These are phyloP conservation scores for Paecilomyces dactylethromorphus DNA, from an alignment of 2,329 filamentous ascomycete species.

Conservation along the genomic window DNA sequence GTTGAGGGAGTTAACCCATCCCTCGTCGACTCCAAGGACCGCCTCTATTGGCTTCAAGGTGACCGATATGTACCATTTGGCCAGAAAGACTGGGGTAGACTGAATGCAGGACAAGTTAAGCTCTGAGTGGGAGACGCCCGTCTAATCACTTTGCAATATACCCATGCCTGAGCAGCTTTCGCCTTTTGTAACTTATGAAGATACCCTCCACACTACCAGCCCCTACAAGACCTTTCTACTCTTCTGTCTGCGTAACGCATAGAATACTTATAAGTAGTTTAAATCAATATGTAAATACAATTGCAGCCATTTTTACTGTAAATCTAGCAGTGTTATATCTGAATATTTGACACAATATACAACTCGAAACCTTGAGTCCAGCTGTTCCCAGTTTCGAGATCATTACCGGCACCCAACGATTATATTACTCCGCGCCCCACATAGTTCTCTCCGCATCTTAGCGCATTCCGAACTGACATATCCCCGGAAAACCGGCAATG, in stretches of 20 bases:
- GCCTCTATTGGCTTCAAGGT: conserved; percentile 60
- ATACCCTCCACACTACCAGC: neutral
- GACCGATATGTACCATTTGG: conserved; percentile 63
- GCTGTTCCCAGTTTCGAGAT: too few relatives aligned
- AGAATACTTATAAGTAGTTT: neutral
- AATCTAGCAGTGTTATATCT: neutral
- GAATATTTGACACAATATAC: too few relatives aligned
- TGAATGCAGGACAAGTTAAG: conserved; percentile 64
- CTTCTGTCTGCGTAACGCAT: neutral
- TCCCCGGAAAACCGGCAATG: neutral
- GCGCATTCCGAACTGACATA: neutral
- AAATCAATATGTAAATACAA: neutral
- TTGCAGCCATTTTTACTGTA: neutral
- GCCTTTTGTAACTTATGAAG: neutral
- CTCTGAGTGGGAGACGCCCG: conserved; percentile 41
- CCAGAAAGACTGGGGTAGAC: conserved; percentile 59
- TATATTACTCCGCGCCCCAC: too few relatives aligned
- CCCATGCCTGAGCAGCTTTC: neutral
- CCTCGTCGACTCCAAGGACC: conserved; percentile 30
- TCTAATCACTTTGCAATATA: neutral
- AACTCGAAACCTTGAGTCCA: too few relatives aligned
- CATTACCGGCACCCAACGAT: too few relatives aligned
- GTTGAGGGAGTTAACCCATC: conserved; percentile 65
- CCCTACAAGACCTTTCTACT: neutral
- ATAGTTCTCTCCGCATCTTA: neutral